These are phyloP conservation scores for Gossypium gossypioides DNA, from an alignment of 441 rosid genomes.

Conservation along the genomic window DNA sequence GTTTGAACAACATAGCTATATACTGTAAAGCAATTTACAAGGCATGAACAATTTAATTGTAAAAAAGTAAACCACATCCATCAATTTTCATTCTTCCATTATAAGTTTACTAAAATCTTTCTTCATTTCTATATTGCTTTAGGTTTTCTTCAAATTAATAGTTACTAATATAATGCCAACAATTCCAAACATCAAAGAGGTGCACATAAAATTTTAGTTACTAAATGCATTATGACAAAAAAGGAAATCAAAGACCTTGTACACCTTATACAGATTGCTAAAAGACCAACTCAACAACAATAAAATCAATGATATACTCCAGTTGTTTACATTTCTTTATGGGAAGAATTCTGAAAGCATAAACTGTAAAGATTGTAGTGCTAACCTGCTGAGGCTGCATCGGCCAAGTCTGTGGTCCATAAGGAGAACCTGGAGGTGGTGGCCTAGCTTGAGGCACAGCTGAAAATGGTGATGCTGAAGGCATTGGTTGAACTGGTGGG, in stretches of 20 bases:
- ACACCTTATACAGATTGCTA: neutral
- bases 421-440: slow-evolving; percentile 38
- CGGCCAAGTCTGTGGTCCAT: slow-evolving; percentile 35
- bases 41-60: neutral
- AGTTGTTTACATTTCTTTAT: neutral
- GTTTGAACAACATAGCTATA: neutral
- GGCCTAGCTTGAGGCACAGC: slow-evolving; percentile 37
- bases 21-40: neutral
- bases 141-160: neutral
- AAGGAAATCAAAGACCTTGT: neutral
- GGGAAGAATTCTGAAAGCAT: slow-evolving; percentile 5
- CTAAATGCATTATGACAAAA: neutral
- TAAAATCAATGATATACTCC: neutral
- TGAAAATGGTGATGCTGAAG: slow-evolving; percentile 34
- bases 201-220: neutral
- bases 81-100: neutral
- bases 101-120: neutral
- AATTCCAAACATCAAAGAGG: neutral
- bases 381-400: slow-evolving; percentile 47
- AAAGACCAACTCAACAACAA: neutral
- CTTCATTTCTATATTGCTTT: neutral
- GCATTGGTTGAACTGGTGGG: slow-evolving; percentile 30
- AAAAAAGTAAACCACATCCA: neutral
- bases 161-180: neutral
- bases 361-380: neutral